Evolutionary conservation across 352 stramenopile species (phyloP), one percentile per base, ranked within the genome.

Genomic region (Globisporangium viniferum): DNA sequence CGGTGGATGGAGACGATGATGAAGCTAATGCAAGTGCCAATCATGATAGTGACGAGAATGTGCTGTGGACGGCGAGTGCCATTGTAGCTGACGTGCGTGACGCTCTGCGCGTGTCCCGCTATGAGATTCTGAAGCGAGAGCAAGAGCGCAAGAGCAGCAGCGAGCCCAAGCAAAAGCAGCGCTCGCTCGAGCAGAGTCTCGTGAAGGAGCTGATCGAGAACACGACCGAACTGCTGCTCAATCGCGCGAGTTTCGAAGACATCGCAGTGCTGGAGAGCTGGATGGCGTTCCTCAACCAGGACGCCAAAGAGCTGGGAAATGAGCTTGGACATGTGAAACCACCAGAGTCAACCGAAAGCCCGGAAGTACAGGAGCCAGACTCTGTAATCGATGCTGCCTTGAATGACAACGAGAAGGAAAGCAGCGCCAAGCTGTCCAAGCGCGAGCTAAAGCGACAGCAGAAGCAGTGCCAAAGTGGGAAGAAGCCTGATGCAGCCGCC

Each of bases 161-260:
- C 10, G 29, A 56, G 36, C 70, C 73, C 3, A 67, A 75, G 29
- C 73, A 57, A 55, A 62, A 15, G 5, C 73, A 72, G 48, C 36
- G 46, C n/a, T 76, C 72, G 39, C 36, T 91, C 22, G 73, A 87
- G 61, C 64, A 65, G 35, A 75, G 79, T 20, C 73, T 89, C 18
- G 69, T 80, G 57, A 68, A 71, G 4, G 83, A 93, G 62, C 68
- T 93, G 41, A 70, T 91, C 18, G 83, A 93, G 33, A 80, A 79
- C 57, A 74, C 81, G 51, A 93, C 85, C 18, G 85, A 93, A 51
- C 60, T 93, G 60, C 62, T 93, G 49, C 67, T 91, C 36, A 83
- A 80, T 46, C 76, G 81, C 62, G 79, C 78, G 5, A 72, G 57
- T 0, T 72, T 61, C 8, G 73, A 72, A 0, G 66, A 90, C 6